Percentiles rank a stretch among this genome's conserved stretches.
phyloP scores from a whole-genome alignment of 2,329 filamentous ascomycete species.

The Blumeriella jaapii region DNA sequence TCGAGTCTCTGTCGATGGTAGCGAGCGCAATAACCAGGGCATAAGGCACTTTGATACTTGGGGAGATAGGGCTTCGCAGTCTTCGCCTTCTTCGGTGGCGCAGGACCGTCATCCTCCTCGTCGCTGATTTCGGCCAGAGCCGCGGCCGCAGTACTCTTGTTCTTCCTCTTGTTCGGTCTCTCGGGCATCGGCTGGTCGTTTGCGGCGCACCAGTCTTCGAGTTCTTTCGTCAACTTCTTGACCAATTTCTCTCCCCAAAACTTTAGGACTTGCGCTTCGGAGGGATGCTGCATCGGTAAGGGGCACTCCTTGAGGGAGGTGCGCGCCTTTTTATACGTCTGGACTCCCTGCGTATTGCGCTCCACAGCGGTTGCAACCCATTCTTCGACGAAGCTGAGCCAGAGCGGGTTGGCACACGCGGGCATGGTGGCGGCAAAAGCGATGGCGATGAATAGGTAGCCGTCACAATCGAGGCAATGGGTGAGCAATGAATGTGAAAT shows the following conservation, averaged over 20 bases:
- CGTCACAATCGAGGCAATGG: too few relatives aligned
- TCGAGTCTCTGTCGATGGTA: conserved; percentile 41
- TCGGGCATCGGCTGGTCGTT: conserved; percentile 59
- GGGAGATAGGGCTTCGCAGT: conserved; percentile 62
- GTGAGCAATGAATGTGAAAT: conserved; percentile 1
- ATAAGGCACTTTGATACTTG: conserved; percentile 59
- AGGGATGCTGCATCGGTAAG: conserved; percentile 50
- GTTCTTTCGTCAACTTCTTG: conserved; percentile 50
- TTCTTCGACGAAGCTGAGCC: conserved; percentile 65
- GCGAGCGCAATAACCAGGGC: conserved; percentile 58
- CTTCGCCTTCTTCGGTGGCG: conserved; percentile 41
- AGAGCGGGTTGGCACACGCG: conserved; percentile 47
- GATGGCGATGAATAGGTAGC: too few relatives aligned
- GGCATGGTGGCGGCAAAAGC: too few relatives aligned
- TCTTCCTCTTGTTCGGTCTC: conserved; percentile 35
- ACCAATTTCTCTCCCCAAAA: conserved; percentile 65
- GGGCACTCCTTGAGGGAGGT: conserved; percentile 68
- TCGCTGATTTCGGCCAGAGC: conserved; percentile 1
- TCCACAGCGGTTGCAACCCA: conserved; percentile 62
- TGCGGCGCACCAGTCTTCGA: conserved; percentile 49
- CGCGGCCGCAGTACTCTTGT: not conserved
- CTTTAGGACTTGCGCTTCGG: conserved; percentile 59
- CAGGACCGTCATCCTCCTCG: conserved; percentile 6
- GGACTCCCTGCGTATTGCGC: conserved; percentile 56
- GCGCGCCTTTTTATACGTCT: conserved; percentile 66